Evolutionary conservation across 495 filamentous ascomycete species (phyloP), one percentile per base, ranked within the genome.

Genomic region (Penicillium mononematosum): DNA sequence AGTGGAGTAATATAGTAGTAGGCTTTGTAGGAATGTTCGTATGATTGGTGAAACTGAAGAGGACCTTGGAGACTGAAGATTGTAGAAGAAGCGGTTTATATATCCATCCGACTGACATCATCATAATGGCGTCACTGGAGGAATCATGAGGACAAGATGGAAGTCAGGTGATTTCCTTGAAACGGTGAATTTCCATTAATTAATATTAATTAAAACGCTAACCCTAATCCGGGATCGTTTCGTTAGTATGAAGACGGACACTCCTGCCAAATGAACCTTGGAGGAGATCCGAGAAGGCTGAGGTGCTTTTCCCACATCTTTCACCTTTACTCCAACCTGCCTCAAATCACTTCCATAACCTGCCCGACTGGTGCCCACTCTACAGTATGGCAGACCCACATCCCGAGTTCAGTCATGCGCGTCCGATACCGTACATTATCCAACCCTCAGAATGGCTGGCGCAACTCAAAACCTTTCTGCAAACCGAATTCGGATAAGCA

Each of bases 121-220:
- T 67, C 64, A 68, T 62, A 44, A 65, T 65, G 62, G 44, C 45
- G 45, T 48, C 36, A 39, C 11, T 34, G 31, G 31, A 12, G 11
- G 11, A 34, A 34, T 10, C 31, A 12, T 31, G 8, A 20, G 20
- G 20, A 29, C 3, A 16, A 14, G 14, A 38, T n/a, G 14, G 14
- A n/a, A n/a, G 14, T 6, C 34, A 31, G 29, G 29, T 38, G 14
- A 38, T 36, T 36, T 36, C 22, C 22, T 22, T 2, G 22, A 2
- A 22, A 22, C 22, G 2, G 22, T 22, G 1, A 22, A 22, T 22
- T 22, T 2, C 2, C 22, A 22, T 1, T 22, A 22, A 22, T 22
- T 22, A 22, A 20, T 20, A 20, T 3, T 0, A 22, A 22, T 22
- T 22, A 22, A 22, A 22, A 22, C 22, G 1, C 22, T 22, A 2